These are phyloP conservation scores for Chytridium lagenaria DNA, from an alignment of 371 early-diverging fungal species.

Conservation along the genomic window DNA sequence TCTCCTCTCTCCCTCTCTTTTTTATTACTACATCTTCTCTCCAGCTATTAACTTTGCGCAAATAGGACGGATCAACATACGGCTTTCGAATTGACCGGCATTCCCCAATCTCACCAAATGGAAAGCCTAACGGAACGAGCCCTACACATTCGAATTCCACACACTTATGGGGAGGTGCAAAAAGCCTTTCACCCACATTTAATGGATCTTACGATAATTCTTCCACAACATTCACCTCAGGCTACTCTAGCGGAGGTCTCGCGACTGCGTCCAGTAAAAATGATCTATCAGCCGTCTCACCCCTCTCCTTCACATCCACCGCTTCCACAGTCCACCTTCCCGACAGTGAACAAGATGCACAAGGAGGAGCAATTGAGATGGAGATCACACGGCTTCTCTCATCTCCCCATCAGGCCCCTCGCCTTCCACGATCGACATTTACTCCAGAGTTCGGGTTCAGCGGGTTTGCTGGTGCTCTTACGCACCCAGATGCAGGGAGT, in stretches of 20 bases:
- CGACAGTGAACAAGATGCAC: constrained; percentile 3
- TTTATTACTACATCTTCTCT: background rate
- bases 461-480: too few relatives aligned
- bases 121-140: too few relatives aligned
- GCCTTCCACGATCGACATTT: background rate
- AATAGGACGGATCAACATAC: too few relatives aligned
- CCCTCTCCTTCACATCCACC: constrained; percentile 9
- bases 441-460: background rate
- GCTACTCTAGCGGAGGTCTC: constrained; percentile 11
- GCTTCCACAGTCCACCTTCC: constrained; percentile 5
- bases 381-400: constrained; percentile 9
- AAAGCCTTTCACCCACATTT: constrained; percentile 3
- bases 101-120: too few relatives aligned
- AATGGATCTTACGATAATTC: background rate
- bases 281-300: background rate
- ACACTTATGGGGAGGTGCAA: background rate
- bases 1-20: background rate
- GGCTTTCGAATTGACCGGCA: too few relatives aligned
- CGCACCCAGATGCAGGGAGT: too few relatives aligned
- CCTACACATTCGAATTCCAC: constrained; percentile 11
- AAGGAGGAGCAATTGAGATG: constrained; percentile 15
- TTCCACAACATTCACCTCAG: constrained; percentile 13
- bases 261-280: constrained; percentile 2
- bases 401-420: constrained; percentile 2
- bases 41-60: too few relatives aligned